Conservation (phyloP, 2,329 filamentous ascomycete species). For the Neonectria magnoliae region DNA sequence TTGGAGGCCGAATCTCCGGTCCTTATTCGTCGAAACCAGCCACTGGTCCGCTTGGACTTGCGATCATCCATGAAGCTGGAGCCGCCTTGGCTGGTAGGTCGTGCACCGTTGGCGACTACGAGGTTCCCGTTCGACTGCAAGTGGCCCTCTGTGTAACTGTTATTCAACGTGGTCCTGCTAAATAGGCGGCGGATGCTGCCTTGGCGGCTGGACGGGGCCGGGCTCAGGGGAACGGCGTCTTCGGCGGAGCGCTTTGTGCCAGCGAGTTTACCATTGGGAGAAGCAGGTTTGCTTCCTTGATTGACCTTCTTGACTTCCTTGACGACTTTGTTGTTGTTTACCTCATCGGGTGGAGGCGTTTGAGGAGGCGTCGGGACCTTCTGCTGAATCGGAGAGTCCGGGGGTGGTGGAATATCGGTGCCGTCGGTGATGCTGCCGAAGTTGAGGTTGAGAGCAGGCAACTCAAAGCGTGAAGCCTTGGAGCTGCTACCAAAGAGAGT, state of each 20-base stretch:
- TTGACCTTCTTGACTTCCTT: constrained; percentile 34
- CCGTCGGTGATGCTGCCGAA: constrained; percentile 69
- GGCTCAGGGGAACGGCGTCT: constrained; percentile 63
- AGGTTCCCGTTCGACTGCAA: constrained; percentile 51
- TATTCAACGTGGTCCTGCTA: constrained; percentile 65
- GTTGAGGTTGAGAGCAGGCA: constrained; percentile 67
- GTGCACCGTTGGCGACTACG: constrained; percentile 45
- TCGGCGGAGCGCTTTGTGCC: constrained; percentile 62
- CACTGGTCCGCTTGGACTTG: constrained; percentile 65
- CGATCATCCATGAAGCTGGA: constrained; percentile 61
- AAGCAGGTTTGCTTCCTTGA: constrained; percentile 38
- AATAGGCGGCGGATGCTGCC: constrained; percentile 68
- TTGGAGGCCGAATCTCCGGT: constrained; percentile 47
- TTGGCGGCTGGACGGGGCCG: constrained; percentile 60
- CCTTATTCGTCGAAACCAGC: constrained; percentile 68
- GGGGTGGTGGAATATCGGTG: constrained; percentile 68
- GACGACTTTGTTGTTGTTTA: constrained; percentile 32
- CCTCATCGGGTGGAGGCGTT: constrained; percentile 45
- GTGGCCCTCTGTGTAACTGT: constrained; percentile 62
- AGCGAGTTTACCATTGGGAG: constrained; percentile 55
- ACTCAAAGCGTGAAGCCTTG: constrained; percentile 59
- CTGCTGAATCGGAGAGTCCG: constrained; percentile 62
- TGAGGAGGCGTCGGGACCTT: constrained; percentile 58
- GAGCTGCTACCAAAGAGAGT: constrained; percentile 44
- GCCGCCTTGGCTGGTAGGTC: constrained; percentile 63